phyloP scores from a whole-genome alignment of 257 asterid genomes.

The Echium plantagineum region DNA sequence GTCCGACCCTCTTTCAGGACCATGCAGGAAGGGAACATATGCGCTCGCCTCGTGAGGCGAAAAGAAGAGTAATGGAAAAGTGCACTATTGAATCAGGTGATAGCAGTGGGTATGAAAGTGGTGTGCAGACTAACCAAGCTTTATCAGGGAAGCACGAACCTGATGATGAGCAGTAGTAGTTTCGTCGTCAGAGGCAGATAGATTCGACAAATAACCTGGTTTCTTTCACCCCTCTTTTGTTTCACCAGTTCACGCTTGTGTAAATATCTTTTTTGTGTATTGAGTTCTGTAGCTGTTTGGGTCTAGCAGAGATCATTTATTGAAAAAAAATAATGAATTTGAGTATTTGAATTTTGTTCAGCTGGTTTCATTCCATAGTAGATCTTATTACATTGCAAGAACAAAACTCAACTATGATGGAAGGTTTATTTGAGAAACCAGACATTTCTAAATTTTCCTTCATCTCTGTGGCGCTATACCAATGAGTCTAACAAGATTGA shows the following conservation, averaged over 20 bases:
- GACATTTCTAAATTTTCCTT: no score
- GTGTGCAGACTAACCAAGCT: slow-evolving; percentile 42
- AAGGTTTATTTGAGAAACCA: no score
- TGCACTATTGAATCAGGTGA: slow-evolving; percentile 53
- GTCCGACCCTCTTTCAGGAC: slow-evolving; percentile 28
- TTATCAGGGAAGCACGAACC: slow-evolving; percentile 54
- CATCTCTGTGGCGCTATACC: no score
- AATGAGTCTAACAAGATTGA: no score
- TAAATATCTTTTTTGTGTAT: slow-evolving; percentile 28
- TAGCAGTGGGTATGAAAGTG: slow-evolving; percentile 80
- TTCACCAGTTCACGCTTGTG: slow-evolving; percentile 14
- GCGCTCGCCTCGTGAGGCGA: slow-evolving; percentile 27
- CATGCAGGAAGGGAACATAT: slow-evolving; percentile 44
- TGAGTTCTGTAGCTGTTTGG: slow-evolving; percentile 18
- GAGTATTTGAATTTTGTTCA: no score
- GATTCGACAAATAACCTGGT: slow-evolving; percentile 5
- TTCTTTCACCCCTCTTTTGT: slow-evolving; percentile 10
- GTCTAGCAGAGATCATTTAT: slow-evolving; percentile 8
- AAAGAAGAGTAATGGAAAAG: slow-evolving; percentile 35
- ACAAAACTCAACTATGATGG: no score
- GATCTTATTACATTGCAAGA: no score
- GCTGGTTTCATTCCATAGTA: no score
- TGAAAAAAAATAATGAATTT: no score
- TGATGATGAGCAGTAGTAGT: slow-evolving; percentile 36
- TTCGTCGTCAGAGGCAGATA: not conserved